phyloP scores from a whole-genome alignment of 306 rosid species.

The Fagus sylvatica region DNA sequence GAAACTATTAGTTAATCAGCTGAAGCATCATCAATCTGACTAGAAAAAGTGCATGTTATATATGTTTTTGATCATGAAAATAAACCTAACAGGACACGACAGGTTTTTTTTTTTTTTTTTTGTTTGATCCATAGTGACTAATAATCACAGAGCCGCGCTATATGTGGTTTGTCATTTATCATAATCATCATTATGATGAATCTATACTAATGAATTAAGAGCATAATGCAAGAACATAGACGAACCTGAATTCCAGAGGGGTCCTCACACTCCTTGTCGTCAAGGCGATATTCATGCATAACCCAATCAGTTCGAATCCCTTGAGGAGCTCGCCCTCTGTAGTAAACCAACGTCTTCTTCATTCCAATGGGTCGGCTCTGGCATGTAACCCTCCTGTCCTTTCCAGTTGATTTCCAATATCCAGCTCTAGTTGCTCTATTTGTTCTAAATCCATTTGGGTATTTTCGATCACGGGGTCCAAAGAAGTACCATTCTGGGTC shows the following conservation, averaged over 20 bases:
- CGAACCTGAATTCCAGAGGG: conserved; percentile 69
- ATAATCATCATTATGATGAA: too few relatives aligned
- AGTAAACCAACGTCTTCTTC: conserved; percentile 97
- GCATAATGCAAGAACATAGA: too few relatives aligned
- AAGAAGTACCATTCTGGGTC: conserved; percentile 99
- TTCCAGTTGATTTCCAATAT: conserved; percentile 96
- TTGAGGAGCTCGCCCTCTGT: conserved; percentile 97
- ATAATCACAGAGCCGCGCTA: too few relatives aligned
- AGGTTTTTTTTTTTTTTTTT: too few relatives aligned
- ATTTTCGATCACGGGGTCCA: conserved; percentile 90
- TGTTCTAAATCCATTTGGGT: conserved; percentile 94
- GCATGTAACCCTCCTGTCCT: conserved; percentile 71
- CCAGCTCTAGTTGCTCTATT: conserved; percentile 97
- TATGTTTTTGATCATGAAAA: too few relatives aligned
- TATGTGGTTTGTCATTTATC: background rate
- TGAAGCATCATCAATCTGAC: too few relatives aligned
- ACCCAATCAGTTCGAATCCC: conserved; percentile 98
- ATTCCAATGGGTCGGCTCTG: conserved; percentile 87
- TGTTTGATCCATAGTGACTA: too few relatives aligned
- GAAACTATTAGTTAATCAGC: too few relatives aligned
- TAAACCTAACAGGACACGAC: too few relatives aligned
- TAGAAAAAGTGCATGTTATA: too few relatives aligned
- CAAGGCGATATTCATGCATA: conserved; percentile 97
- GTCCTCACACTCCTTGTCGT: conserved; percentile 78
- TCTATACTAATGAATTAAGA: too few relatives aligned